Conservation (phyloP, 2,329 filamentous ascomycete genomes). For the Colletotrichum abscissum region DNA sequence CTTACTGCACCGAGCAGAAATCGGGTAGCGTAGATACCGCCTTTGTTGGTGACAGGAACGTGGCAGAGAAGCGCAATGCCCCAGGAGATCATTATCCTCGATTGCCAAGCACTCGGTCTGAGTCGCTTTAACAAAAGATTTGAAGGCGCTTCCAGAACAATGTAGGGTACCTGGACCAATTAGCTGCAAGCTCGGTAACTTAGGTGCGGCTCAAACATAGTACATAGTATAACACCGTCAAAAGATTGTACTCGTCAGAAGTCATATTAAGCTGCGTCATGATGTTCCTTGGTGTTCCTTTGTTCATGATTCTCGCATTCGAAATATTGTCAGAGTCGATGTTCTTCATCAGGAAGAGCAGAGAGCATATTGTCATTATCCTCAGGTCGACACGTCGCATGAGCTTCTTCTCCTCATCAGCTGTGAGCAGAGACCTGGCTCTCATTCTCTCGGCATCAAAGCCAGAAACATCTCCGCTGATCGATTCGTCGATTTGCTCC, state of each 20-base stretch:
- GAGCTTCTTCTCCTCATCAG: constrained; percentile 40
- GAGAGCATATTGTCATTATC: constrained; percentile 45
- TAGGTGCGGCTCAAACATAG: constrained; percentile 40
- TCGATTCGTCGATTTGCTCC: constrained; percentile 36
- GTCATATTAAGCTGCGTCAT: constrained; percentile 52
- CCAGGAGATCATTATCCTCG: constrained; percentile 55
- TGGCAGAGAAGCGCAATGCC: constrained; percentile 48
- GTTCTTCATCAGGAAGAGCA: constrained; percentile 55
- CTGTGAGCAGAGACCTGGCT: constrained; percentile 39
- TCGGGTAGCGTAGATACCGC: constrained; percentile 49
- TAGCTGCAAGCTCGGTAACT: neutral
- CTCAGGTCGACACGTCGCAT: constrained; percentile 41
- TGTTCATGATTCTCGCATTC: constrained; percentile 54
- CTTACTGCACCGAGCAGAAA: constrained; percentile 52
- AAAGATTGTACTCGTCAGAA: constrained; percentile 52
- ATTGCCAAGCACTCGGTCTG: constrained; percentile 52
- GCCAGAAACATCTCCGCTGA: constrained; percentile 40
- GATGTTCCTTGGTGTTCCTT: constrained; percentile 52
- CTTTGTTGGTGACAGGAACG: constrained; percentile 49
- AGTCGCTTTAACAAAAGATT: constrained; percentile 53
- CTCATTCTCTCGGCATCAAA: constrained; percentile 50
- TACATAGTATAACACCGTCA: constrained; percentile 51
- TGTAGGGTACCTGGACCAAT: constrained; percentile 48
- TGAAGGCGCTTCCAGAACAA: constrained; percentile 52
- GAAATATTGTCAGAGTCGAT: constrained; percentile 53